Percentiles rank a stretch among this genome's conserved stretches.
Conservation (phyloP, 2,329 filamentous ascomycete species). For the Daldinia eschscholtzii region DNA sequence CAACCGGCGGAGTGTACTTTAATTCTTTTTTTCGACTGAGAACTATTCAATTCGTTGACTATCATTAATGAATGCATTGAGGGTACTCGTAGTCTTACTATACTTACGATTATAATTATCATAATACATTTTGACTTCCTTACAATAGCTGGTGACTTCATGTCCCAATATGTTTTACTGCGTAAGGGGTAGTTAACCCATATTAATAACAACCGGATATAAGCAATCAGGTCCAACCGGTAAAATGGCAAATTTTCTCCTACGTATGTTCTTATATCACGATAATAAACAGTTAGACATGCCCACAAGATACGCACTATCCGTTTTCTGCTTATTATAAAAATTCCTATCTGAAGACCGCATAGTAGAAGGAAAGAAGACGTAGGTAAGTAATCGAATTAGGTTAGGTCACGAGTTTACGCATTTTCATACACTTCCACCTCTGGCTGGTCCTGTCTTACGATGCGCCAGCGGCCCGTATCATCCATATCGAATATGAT, state of each 20-base stretch:
- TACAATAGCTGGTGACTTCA: background rate
- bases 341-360: slow-evolving; percentile 2
- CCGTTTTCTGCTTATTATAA: background rate
- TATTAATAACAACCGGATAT: background rate
- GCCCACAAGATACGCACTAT: background rate
- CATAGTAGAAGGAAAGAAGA: background rate
- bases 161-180: background rate
- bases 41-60: background rate
- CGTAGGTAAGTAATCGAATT: background rate
- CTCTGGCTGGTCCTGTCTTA: slow-evolving; percentile 21
- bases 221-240: background rate
- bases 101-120: too few relatives aligned
- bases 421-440: slow-evolving; percentile 31
- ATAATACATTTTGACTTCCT: too few relatives aligned
- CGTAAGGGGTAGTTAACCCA: background rate
- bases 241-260: background rate
- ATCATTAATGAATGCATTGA: background rate
- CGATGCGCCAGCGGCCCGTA: slow-evolving; percentile 59
- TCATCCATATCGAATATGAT: slow-evolving; percentile 56
- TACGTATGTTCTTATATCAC: background rate
- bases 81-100: too few relatives aligned
- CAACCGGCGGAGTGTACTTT: background rate
- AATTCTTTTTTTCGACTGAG: background rate
- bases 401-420: background rate
- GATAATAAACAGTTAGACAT: background rate